A percentile compares a stretch with the other conserved stretches of the same genome.
phyloP scores from a whole-genome alignment of 2,329 filamentous ascomycete genomes.

The Rutstroemia sp. region DNA sequence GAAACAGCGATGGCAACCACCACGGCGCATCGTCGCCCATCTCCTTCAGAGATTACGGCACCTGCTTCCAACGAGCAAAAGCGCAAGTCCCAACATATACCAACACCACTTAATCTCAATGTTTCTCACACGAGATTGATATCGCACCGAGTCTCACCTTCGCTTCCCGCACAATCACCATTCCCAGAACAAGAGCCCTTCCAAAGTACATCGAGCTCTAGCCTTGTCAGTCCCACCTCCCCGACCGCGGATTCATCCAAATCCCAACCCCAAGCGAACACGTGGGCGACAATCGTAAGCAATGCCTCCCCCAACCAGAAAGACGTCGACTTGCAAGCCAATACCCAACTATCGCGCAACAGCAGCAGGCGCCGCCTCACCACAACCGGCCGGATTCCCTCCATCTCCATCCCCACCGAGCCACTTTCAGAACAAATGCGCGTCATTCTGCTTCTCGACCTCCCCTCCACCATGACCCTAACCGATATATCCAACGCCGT shows the following conservation, averaged over 20 bases:
- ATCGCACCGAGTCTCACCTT: not conserved
- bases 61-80: not conserved
- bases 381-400: constrained; percentile 4
- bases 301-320: constrained; percentile 10
- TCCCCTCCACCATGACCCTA: constrained; percentile 20
- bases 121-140: not conserved
- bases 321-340: constrained; percentile 17
- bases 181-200: not conserved
- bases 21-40: not conserved
- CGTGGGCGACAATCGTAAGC: constrained; percentile 26
- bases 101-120: not conserved
- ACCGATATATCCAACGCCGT: constrained; percentile 25
- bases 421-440: constrained; percentile 18
- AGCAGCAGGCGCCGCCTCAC: not conserved
- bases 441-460: constrained; percentile 24
- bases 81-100: not conserved
- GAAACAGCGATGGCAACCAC: not conserved
- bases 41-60: not conserved
- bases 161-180: constrained; percentile 2
- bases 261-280: constrained; percentile 12
- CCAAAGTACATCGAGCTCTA: not conserved
- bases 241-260: not conserved
- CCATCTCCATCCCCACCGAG: constrained; percentile 8
- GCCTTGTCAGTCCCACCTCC: not conserved
- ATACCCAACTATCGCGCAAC: not conserved